These are phyloP conservation scores for Furcasterigmium furcatum DNA, from an alignment of 2,329 filamentous ascomycete species.

Conservation along the genomic window DNA sequence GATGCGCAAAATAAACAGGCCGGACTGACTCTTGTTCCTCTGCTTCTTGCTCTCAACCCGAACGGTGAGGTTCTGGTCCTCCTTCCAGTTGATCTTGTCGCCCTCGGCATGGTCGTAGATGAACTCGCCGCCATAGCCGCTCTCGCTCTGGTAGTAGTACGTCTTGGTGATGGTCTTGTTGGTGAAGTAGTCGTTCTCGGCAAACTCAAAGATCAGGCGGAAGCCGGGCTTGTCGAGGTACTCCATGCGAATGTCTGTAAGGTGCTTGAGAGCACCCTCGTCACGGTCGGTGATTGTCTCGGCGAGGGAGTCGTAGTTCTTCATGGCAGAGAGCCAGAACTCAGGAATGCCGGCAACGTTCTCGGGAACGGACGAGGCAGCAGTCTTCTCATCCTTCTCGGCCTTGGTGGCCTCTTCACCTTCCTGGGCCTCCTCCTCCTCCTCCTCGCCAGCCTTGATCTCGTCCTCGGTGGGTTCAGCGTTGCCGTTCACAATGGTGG, in stretches of 20 bases:
- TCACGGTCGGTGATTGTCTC: slow-evolving; percentile 99
- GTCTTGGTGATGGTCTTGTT: slow-evolving; percentile 98
- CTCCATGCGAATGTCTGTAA: slow-evolving; percentile 96
- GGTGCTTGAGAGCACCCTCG: slow-evolving; percentile 85
- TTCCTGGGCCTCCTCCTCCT: slow-evolving; percentile 59
- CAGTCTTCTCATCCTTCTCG: slow-evolving; percentile 53
- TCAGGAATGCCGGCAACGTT: slow-evolving; percentile 82
- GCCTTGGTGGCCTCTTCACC: slow-evolving; percentile 61
- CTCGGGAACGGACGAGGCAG: slow-evolving; percentile 44
- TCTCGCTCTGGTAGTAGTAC: slow-evolving; percentile 99
- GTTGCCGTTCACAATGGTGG: slow-evolving; percentile 85
- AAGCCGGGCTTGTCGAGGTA: slow-evolving; percentile 98
- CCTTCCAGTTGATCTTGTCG: slow-evolving; percentile 96
- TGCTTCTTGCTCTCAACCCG: slow-evolving; percentile 99
- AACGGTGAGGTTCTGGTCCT: slow-evolving; percentile 88
- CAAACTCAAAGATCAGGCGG: slow-evolving; percentile 96
- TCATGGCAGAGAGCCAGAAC: slow-evolving; percentile 99
- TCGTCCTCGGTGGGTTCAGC: slow-evolving; percentile 85
- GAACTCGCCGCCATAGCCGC: slow-evolving; percentile 96
- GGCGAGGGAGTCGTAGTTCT: slow-evolving; percentile 95
- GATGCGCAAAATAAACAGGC: background rate
- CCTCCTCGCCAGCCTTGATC: slow-evolving; percentile 80
- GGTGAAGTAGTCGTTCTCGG: slow-evolving; percentile 92
- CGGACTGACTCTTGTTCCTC: slow-evolving; percentile 87
- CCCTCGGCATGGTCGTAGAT: slow-evolving; percentile 99